These are phyloP conservation scores for Chaetomiaceae sp. DNA, from an alignment of 2,329 filamentous ascomycete genomes.

Conservation along the genomic window DNA sequence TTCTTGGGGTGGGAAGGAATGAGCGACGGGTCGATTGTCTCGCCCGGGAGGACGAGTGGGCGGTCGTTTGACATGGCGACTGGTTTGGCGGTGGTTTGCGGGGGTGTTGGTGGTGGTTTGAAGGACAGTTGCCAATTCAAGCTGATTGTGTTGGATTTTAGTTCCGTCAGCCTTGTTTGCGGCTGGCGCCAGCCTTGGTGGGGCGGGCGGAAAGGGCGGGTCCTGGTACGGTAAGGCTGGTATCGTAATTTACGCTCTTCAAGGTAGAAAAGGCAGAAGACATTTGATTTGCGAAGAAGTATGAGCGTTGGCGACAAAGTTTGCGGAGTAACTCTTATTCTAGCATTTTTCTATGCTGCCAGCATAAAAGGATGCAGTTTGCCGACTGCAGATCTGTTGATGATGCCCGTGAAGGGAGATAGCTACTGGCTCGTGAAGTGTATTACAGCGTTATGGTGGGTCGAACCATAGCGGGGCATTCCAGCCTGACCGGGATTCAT, in stretches of 20 bases:
- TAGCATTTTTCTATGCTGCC: too few species aligned
- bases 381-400: too few species aligned
- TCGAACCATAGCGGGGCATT: slow-evolving; percentile 10
- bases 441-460: not conserved
- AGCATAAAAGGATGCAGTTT: too few species aligned
- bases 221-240: not conserved
- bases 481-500: not conserved
- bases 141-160: not conserved
- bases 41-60: slow-evolving; percentile 77
- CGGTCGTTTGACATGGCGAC: slow-evolving; percentile 51
- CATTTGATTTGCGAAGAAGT: too few species aligned
- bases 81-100: slow-evolving; percentile 7
- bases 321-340: too few species aligned
- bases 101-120: not conserved
- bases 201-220: not conserved
- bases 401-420: too few species aligned
- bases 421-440: too few species aligned
- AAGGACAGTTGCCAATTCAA: not conserved
- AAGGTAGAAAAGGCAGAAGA: too few species aligned
- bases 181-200: slow-evolving; percentile 20
- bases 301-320: too few species aligned
- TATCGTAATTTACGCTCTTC: too few species aligned
- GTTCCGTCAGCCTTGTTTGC: slow-evolving; percentile 17
- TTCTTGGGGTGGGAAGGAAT: slow-evolving; percentile 66
- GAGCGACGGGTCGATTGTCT: slow-evolving; percentile 60